Conservation (phyloP, 139 green algal species). For the Auxenochlorella protothecoides region DNA sequence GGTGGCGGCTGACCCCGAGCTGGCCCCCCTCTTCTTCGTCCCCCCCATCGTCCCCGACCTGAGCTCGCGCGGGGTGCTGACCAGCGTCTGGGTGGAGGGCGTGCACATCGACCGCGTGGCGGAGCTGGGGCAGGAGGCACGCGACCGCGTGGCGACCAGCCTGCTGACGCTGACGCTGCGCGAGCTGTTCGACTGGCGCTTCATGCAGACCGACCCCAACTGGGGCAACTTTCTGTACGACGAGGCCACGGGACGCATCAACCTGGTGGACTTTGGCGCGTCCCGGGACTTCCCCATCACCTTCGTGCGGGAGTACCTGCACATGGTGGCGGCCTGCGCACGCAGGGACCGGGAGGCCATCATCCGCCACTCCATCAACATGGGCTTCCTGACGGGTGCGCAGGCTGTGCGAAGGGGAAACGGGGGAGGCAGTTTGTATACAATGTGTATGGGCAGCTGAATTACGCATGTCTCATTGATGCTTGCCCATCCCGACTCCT, state of each 20-base stretch:
- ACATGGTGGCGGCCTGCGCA: slow-evolving; percentile 85
- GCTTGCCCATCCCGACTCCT: background rate
- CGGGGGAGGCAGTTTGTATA: too few relatives aligned
- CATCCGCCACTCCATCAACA: slow-evolving; percentile 46
- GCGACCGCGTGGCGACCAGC: slow-evolving; percentile 61
- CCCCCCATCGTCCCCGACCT: slow-evolving; percentile 65
- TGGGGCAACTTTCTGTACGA: slow-evolving; percentile 96
- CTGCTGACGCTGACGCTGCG: slow-evolving; percentile 79
- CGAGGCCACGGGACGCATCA: slow-evolving; percentile 38
- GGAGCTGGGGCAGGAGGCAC: slow-evolving; percentile 48
- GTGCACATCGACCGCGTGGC: slow-evolving; percentile 72
- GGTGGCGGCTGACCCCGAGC: slow-evolving; percentile 32
- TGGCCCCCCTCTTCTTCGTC: slow-evolving; percentile 48
- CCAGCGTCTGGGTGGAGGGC: slow-evolving; percentile 70
- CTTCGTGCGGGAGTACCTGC: slow-evolving; percentile 77
- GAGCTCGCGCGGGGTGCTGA: slow-evolving; percentile 57
- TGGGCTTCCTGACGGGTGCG: slow-evolving; percentile 88
- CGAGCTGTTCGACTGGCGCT: slow-evolving; percentile 89
- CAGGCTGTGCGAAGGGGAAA: too few relatives aligned
- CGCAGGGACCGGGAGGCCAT: slow-evolving; percentile 54
- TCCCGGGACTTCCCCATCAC: slow-evolving; percentile 54
- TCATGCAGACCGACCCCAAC: slow-evolving; percentile 96
- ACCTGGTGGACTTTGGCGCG: slow-evolving; percentile 93
- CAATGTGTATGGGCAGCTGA: background rate
- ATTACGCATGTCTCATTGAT: background rate